Base-by-base conservation (phyloP, 495 filamentous ascomycete species). In the Penicillium maclennaniae region DNA sequence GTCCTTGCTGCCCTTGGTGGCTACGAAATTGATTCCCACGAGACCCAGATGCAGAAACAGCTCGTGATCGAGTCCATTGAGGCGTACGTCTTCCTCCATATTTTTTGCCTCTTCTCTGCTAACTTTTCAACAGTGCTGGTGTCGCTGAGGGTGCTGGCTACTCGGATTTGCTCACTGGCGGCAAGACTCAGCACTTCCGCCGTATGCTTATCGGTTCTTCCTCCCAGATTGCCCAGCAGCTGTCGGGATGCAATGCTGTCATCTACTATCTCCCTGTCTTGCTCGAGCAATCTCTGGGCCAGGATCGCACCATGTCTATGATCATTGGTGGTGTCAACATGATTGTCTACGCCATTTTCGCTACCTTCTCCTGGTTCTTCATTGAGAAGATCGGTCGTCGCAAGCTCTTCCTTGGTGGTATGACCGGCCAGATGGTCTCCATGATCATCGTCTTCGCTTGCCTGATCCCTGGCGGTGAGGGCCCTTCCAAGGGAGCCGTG, bases 261-360 rank as follows among this genome's bases (percentile, higher is more conserved):
- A 92, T 92, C 59, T 95, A 95, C 75, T 92, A 88, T 64, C 86
- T 90, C 55, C 87, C 89, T 0, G 82, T 92, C 16, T 76, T 95
- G 6, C 85, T 92, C 58, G 69, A 91, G 67, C 66, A 75, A 3
- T 85, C 83, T 1, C 83, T 92, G 45, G 65, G 71, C n/a, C 69
- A 81, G 56, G 65, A 57, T 8, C 79, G 87, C 41, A 79, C 83
- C 54, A 79, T 91, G 68, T 80, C 83, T 9, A 71, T 92, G 16
- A 73, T 95, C 1, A 75, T 93, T 6, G 88, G 87, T 37, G 89
- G 88, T 56, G 76, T 92, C 39, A 92, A 91, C 74, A 91, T 91
- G 87, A 79, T 92, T 39, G 82, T 92, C 12, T 92, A 95, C 63
- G 76, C 86, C 36, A 83, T 90, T 63, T 90, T 87, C 55, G 56